Conservation (phyloP, 441 rosid genomes). For the Melastoma candidum region DNA sequence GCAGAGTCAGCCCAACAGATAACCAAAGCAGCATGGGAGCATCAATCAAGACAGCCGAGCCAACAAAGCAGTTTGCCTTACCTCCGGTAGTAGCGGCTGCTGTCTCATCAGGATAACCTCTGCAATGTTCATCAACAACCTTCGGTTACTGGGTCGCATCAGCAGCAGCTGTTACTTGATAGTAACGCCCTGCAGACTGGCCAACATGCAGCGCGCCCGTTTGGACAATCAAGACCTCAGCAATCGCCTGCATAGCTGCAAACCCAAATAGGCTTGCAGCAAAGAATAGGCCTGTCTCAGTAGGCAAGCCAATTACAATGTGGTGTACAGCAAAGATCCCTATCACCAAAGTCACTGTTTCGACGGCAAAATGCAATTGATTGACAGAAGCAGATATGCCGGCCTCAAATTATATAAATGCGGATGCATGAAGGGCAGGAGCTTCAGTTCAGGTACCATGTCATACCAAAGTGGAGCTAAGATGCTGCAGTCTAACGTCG, state of each 20-base stretch:
- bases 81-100: conserved; percentile 44
- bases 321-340: conserved; percentile 52
- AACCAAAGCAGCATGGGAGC: conserved; percentile 45
- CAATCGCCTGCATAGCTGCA: background rate
- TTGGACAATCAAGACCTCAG: conserved; percentile 47
- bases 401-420: too few relatives aligned
- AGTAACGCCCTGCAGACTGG: conserved; percentile 62
- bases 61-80: conserved; percentile 62
- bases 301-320: conserved; percentile 51
- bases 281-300: conserved; percentile 36
- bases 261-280: conserved; percentile 36
- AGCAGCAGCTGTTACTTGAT: conserved; percentile 43
- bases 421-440: too few relatives aligned
- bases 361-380: conserved; percentile 69
- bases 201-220: conserved; percentile 59
- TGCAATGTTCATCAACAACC: conserved; percentile 61
- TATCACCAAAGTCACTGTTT: conserved; percentile 63
- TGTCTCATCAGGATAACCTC: conserved; percentile 63
- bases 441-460: too few relatives aligned
- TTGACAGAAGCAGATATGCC: conserved; percentile 41
- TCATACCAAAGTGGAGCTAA: too few relatives aligned
- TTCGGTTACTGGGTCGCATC: conserved; percentile 58
- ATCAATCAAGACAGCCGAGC: conserved; percentile 33
- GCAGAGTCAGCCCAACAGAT: conserved; percentile 59
- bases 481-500: too few relatives aligned